phyloP scores from a whole-genome alignment of 441 rosid species.

The Pelargonium fulgidum region DNA sequence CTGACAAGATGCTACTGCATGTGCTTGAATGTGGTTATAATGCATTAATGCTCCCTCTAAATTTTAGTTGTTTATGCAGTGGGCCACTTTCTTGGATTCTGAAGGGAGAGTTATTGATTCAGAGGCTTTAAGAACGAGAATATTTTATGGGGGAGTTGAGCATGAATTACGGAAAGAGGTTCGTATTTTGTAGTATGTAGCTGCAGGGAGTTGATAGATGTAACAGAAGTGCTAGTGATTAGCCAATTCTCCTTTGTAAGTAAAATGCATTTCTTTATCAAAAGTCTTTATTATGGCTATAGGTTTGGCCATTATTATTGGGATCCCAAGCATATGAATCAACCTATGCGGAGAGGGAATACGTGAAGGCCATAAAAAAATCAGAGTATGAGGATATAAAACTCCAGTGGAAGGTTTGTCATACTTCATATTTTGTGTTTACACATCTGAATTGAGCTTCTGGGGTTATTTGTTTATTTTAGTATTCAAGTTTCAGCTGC shows the following conservation, averaged over 20 bases:
- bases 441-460: not conserved
- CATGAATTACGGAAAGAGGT: conserved; percentile 76
- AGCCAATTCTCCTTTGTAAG: conserved; percentile 12
- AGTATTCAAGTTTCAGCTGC: not conserved
- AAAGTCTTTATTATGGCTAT: conserved; percentile 23
- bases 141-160: conserved; percentile 94
- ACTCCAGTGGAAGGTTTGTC: conserved; percentile 84
- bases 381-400: conserved; percentile 69
- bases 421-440: not conserved
- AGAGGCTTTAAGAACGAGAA: conserved; percentile 64
- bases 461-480: conserved; percentile 1
- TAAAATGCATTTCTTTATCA: conserved; percentile 21
- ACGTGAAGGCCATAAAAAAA: conserved; percentile 47
- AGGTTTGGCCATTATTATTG: conserved; percentile 90
- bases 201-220: not conserved
- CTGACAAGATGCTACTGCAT: not conserved
- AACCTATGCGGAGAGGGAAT: conserved; percentile 83
- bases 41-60: conserved; percentile 9
- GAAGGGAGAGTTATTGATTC: conserved; percentile 80
- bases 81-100: conserved; percentile 75
- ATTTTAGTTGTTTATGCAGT: conserved; percentile 38
- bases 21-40: conserved; percentile 7
- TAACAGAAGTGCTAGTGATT: conserved; percentile 9
- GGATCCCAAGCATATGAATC: conserved; percentile 79
- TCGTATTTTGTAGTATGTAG: conserved; percentile 22